A percentile compares a stretch with the other conserved stretches of the same genome.
Evolutionary conservation across 805 yeast species (phyloP).

Genomic region (Torulaspora delbrueckii): DNA sequence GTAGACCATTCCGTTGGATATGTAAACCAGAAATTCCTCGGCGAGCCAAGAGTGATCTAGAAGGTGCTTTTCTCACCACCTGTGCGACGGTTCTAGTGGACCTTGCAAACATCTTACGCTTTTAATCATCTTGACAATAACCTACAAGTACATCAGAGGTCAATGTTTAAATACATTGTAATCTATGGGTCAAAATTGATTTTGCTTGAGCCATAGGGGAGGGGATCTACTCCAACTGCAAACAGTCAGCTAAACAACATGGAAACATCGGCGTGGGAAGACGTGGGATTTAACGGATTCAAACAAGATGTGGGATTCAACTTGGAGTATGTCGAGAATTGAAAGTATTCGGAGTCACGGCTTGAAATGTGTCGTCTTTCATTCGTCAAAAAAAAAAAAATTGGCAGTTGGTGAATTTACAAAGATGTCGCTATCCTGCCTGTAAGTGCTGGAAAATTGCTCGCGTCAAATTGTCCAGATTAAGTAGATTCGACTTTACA

Average conservation of each 20-base stretch:
- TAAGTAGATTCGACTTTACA: no score
- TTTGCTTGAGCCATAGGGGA: neutral
- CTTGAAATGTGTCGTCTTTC: neutral
- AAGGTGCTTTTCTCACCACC: neutral
- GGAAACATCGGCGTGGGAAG: constrained; percentile 1
- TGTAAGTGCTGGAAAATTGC: no score
- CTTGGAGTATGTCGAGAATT: no score
- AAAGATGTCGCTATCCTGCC: neutral
- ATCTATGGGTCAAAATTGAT: neutral
- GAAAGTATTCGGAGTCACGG: neutral
- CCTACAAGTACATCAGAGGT: neutral
- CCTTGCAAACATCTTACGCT: neutral
- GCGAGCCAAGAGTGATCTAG: neutral
- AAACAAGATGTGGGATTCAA: no score
- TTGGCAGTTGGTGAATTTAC: neutral
- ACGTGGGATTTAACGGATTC: neutral
- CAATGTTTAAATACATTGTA: neutral
- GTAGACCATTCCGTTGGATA: neutral
- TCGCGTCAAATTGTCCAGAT: no score
- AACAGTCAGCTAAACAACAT: neutral
- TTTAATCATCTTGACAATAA: neutral
- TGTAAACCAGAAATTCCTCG: neutral
- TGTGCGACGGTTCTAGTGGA: neutral
- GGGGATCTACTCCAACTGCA: neutral
- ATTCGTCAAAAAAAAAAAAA: neutral